Conservation (phyloP, 2,329 filamentous ascomycete species). For the Botrytis sinoallii region DNA sequence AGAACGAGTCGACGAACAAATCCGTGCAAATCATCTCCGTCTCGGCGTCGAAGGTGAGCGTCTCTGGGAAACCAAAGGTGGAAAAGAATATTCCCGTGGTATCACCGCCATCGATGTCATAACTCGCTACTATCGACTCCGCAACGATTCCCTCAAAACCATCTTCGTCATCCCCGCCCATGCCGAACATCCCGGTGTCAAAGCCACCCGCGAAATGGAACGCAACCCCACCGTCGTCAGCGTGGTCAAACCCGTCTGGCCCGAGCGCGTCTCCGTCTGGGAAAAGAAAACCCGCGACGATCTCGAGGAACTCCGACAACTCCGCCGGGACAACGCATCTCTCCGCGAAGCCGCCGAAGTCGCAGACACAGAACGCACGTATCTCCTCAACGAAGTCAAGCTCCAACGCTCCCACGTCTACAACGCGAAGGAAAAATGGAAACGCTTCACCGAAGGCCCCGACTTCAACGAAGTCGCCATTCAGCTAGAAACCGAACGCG, state of each 20-base stretch:
- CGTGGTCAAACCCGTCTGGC: constrained; percentile 35
- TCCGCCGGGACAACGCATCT: background rate
- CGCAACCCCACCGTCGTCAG: constrained; percentile 42
- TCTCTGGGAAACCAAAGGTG: constrained; percentile 25
- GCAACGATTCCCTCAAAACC: constrained; percentile 42
- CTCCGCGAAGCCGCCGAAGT: constrained; percentile 15
- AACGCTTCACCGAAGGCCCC: background rate
- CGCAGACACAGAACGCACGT: background rate
- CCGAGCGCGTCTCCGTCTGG: constrained; percentile 31
- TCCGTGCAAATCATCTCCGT: constrained; percentile 40
- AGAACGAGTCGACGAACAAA: constrained; percentile 40
- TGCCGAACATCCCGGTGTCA: constrained; percentile 45
- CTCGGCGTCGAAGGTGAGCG: constrained; percentile 45
- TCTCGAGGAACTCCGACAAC: constrained; percentile 23
- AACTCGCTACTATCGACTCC: constrained; percentile 53
- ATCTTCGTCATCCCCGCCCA: constrained; percentile 54
- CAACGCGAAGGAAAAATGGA: background rate
- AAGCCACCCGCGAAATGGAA: constrained; percentile 47
- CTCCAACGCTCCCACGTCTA: background rate
- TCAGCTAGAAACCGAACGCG: background rate
- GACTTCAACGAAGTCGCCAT: background rate
- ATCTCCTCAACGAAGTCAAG: constrained; percentile 8
- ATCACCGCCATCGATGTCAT: constrained; percentile 49
- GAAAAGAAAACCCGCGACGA: constrained; percentile 30
- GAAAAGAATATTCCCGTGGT: constrained; percentile 36